phyloP scores from a whole-genome alignment of 176 grass and related monocot genomes.

The Lolium multiflorum region DNA sequence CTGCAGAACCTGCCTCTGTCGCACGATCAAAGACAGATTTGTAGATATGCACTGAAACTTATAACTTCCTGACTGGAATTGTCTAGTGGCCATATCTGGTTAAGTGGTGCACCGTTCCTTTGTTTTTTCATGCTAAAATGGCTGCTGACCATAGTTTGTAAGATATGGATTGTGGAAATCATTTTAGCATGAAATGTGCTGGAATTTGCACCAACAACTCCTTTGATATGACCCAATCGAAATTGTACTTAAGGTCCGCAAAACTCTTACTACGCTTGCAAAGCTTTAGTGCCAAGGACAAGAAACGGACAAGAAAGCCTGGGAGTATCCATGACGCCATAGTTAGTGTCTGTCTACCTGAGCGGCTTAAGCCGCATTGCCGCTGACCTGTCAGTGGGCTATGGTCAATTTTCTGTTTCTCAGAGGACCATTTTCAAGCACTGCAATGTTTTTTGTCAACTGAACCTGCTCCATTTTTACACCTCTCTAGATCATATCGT shows the following conservation, averaged over 20 bases:
- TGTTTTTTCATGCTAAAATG: not conserved
- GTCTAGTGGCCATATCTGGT: not conserved
- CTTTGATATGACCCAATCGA: not conserved
- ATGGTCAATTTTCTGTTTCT: not conserved
- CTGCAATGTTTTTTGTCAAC: not conserved
- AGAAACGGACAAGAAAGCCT: not conserved
- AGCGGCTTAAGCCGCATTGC: not conserved
- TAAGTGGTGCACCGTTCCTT: not conserved
- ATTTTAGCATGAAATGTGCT: not conserved
- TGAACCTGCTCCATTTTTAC: not conserved
- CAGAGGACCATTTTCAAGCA: not conserved
- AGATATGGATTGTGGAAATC: not conserved
- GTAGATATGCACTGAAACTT: not conserved
- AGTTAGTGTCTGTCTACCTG: conserved; percentile 7
- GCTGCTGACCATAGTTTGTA: not conserved
- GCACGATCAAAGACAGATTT: not conserved
- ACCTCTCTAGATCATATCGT: not conserved
- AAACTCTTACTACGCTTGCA: not conserved
- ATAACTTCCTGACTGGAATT: not conserved
- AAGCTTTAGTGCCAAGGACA: not conserved
- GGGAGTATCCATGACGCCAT: not conserved
- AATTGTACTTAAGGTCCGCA: not conserved
- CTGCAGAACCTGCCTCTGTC: not conserved
- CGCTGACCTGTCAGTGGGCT: not conserved
- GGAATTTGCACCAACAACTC: not conserved